phyloP scores from a whole-genome alignment of 1,284 basidiomycete species.

The Boletus smithii region DNA sequence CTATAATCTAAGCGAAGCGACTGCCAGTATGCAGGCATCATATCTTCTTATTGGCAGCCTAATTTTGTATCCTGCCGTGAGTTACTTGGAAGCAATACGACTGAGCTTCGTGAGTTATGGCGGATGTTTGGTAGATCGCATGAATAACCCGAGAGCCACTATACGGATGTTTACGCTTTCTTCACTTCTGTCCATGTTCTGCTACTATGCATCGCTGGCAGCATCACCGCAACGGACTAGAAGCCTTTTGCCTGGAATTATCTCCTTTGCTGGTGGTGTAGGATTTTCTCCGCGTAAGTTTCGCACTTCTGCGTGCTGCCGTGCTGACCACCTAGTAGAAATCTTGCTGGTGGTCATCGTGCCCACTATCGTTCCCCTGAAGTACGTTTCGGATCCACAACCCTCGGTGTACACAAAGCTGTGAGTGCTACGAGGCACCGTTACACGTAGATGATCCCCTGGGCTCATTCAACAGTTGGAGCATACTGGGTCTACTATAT shows the following conservation, averaged over 20 bases:
- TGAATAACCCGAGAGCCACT: conserved; percentile 55
- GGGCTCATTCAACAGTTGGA: conserved; percentile 50
- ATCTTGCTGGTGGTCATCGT: conserved; percentile 75
- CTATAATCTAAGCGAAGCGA: conserved; percentile 52
- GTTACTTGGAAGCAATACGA: conserved; percentile 4
- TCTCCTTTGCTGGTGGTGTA: conserved; percentile 63
- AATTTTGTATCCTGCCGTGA: conserved; percentile 69
- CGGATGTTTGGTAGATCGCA: conserved; percentile 58
- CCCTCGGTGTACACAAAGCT: conserved; percentile 75
- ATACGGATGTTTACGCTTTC: conserved; percentile 57
- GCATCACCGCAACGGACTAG: conserved; percentile 55
- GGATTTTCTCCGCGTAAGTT: conserved; percentile 68
- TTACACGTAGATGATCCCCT: neutral
- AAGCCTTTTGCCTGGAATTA: conserved; percentile 60
- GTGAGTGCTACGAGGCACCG: conserved; percentile 39
- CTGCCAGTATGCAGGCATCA: conserved; percentile 64
- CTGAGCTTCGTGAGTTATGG: conserved; percentile 39
- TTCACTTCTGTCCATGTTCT: conserved; percentile 59
- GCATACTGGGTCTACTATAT: conserved; percentile 66
- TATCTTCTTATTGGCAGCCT: conserved; percentile 73
- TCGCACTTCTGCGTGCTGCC: neutral
- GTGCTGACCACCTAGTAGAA: conserved; percentile 25
- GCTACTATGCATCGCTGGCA: conserved; percentile 66
- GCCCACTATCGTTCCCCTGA: conserved; percentile 65
- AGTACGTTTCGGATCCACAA: conserved; percentile 77